A percentile compares a stretch with the other conserved stretches of the same genome.
Conservation (phyloP, 352 stramenopile species). For the Globisporangium perplexum region DNA sequence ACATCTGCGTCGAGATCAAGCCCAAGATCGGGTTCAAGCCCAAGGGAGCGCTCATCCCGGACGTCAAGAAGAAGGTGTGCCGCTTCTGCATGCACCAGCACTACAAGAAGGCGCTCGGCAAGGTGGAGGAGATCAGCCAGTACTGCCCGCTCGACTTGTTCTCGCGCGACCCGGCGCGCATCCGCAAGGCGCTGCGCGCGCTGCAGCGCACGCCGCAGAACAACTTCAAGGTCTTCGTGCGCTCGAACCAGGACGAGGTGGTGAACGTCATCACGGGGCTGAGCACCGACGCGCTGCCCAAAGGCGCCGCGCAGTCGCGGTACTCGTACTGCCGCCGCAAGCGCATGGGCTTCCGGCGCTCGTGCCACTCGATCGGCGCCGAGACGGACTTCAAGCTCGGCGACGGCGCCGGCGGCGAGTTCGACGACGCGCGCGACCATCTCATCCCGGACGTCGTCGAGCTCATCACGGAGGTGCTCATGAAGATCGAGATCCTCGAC, state of each 20-base stretch:
- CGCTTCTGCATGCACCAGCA: slow-evolving; percentile 89
- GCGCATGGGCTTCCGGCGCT: slow-evolving; percentile 69
- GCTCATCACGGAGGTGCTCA: slow-evolving; percentile 68
- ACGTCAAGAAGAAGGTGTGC: slow-evolving; percentile 57
- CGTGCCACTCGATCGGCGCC: slow-evolving; percentile 60
- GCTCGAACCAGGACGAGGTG: slow-evolving; percentile 68
- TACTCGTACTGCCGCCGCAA: slow-evolving; percentile 72
- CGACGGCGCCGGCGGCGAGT: neutral
- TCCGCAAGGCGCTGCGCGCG: slow-evolving; percentile 48
- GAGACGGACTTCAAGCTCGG: slow-evolving; percentile 35
- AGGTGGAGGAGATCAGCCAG: slow-evolving; percentile 77
- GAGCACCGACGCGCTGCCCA: slow-evolving; percentile 59
- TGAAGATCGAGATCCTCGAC: slow-evolving; percentile 64
- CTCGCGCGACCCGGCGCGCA: slow-evolving; percentile 50
- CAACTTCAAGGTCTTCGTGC: slow-evolving; percentile 88
- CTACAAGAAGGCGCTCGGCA: slow-evolving; percentile 67
- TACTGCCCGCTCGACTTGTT: slow-evolving; percentile 85
- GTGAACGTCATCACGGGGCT: slow-evolving; percentile 76
- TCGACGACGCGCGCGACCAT: slow-evolving; percentile 24
- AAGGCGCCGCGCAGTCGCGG: slow-evolving; percentile 52
- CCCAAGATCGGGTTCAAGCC: slow-evolving; percentile 83
- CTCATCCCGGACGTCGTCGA: slow-evolving; percentile 67
- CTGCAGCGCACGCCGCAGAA: slow-evolving; percentile 85
- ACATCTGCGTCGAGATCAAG: slow-evolving; percentile 86
- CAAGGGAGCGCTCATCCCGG: slow-evolving; percentile 40